phyloP scores from a whole-genome alignment of 495 filamentous ascomycete species.

The Melanomma pulvis-pyrius region DNA sequence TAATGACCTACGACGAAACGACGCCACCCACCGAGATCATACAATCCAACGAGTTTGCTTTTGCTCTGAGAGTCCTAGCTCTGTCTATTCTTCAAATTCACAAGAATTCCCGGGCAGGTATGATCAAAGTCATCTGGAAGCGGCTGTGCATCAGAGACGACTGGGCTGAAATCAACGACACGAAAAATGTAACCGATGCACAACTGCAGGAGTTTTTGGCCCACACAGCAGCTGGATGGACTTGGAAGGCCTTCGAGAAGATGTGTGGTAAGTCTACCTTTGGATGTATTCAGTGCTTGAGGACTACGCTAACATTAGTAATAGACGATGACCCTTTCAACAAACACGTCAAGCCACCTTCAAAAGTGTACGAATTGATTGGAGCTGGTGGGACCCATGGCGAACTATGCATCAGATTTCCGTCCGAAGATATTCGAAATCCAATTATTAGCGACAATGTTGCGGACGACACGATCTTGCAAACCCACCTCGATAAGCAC shows the following conservation, averaged over 20 bases:
- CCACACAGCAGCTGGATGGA: conserved; percentile 56
- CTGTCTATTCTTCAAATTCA: conserved; percentile 54
- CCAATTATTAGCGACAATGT: conserved; percentile 43
- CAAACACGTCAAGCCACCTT: not conserved
- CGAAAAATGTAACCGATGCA: conserved; percentile 55
- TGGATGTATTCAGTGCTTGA: not conserved
- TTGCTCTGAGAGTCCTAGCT: conserved; percentile 69
- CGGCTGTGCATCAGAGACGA: conserved; percentile 78
- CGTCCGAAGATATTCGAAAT: conserved; percentile 37
- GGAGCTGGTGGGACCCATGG: conserved; percentile 38
- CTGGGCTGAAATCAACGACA: conserved; percentile 65
- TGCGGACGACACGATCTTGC: conserved; percentile 43
- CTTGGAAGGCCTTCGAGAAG: conserved; percentile 51
- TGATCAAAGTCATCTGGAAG: conserved; percentile 79
- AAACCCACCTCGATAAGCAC: conserved; percentile 34
- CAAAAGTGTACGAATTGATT: conserved; percentile 10
- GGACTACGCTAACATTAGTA: not conserved
- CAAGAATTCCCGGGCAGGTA: conserved; percentile 55
- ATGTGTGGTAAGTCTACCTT: conserved; percentile 47
- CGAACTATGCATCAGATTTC: conserved; percentile 40
- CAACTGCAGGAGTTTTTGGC: conserved; percentile 51
- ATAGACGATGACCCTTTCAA: conserved; percentile 1
- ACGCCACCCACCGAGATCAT: conserved; percentile 40
- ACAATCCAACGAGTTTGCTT: conserved; percentile 58
- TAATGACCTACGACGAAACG: conserved; percentile 54